Conservation (phyloP, 805 yeast genomes). For the Yarrowia sp. region DNA sequence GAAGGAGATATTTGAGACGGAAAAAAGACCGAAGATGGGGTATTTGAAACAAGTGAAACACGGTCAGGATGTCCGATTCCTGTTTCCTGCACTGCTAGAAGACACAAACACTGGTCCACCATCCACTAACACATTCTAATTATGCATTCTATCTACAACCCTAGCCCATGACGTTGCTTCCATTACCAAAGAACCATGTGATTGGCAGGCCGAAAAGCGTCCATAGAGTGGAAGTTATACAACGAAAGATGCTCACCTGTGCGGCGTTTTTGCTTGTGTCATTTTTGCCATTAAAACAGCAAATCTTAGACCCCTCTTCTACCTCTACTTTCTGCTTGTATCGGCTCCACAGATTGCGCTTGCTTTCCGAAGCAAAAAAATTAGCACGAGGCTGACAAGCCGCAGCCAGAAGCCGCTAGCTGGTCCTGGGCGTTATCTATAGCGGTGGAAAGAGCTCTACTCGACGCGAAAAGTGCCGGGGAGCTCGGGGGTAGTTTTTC, state of each 20-base stretch:
- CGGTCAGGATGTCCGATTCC: neutral
- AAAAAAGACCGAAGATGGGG: neutral
- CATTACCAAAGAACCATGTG: neutral
- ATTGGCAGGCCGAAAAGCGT: neutral
- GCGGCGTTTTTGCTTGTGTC: neutral
- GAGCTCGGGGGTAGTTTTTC: neutral
- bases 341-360: neutral
- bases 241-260: neutral
- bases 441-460: too few relatives aligned
- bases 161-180: slow-evolving; percentile 21
- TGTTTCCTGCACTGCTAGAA: too few relatives aligned
- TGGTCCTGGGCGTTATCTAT: neutral
- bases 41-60: neutral
- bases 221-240: neutral
- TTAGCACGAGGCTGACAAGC: neutral
- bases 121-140: neutral
- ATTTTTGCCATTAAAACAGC: neutral
- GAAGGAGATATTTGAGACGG: too few relatives aligned
- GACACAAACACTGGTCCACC: too few relatives aligned
- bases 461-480: neutral
- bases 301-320: neutral
- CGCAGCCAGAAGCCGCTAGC: neutral
- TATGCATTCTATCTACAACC: slow-evolving; percentile 25
- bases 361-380: neutral
- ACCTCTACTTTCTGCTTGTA: neutral